Percentiles rank a stretch among this genome's conserved stretches.
Conservation (phyloP, 306 rosid genomes). For the Vigna reflexopilosa region DNA sequence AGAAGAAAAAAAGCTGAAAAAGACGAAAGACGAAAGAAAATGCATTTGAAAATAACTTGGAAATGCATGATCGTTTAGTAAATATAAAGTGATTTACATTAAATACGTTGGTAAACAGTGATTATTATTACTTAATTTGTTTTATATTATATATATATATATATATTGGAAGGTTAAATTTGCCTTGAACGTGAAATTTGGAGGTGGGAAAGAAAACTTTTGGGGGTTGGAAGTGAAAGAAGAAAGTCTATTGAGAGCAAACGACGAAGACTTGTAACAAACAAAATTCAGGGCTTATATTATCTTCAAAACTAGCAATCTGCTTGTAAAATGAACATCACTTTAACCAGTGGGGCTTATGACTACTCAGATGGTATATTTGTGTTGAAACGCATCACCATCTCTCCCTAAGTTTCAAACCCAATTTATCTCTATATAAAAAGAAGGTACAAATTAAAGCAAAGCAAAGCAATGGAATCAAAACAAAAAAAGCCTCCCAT, state of each 20-base stretch:
- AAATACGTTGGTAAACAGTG: no score
- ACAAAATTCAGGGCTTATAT: neutral
- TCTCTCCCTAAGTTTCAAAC: constrained; percentile 31
- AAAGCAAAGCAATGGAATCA: constrained; percentile 29
- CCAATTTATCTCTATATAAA: constrained; percentile 47
- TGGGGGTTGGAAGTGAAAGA: no score
- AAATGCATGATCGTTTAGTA: no score
- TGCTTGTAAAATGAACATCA: constrained; percentile 13
- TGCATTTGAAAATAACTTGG: no score
- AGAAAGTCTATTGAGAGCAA: neutral
- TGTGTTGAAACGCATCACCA: neutral
- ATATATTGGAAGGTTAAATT: no score
- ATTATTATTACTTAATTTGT: no score
- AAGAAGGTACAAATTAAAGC: constrained; percentile 31
- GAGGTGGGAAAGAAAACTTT: no score
- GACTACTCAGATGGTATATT: constrained; percentile 38
- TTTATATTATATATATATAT: no score
- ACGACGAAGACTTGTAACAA: neutral
- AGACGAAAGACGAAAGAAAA: no score
- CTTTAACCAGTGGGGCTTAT: constrained; percentile 10
- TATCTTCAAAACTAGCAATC: constrained; percentile 22
- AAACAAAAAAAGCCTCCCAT: constrained; percentile 45
- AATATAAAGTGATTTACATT: no score
- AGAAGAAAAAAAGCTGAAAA: no score
- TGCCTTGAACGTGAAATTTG: no score